Evolutionary conservation across 2,329 filamentous ascomycete genomes (phyloP).

Genomic region (Aureobasidium sp.): DNA sequence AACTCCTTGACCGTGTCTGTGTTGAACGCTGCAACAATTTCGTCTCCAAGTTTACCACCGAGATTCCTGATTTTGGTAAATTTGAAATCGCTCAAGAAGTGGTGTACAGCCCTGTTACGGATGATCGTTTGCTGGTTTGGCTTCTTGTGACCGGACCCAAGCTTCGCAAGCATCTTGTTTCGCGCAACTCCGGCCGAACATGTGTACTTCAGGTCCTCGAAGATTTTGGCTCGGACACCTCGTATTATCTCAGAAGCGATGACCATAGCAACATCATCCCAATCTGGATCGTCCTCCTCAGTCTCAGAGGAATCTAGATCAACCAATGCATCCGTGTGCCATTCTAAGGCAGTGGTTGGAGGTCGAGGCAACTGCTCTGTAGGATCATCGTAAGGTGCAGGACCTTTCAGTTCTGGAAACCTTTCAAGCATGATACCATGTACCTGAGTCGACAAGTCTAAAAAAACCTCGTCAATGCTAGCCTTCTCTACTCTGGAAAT

Average conservation of each 20-base stretch:
- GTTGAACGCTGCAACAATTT: slow-evolving; percentile 71
- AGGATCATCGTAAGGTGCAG: slow-evolving; percentile 66
- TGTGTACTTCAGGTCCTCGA: slow-evolving; percentile 70
- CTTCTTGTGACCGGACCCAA: slow-evolving; percentile 87
- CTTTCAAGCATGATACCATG: slow-evolving; percentile 66
- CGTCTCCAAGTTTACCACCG: slow-evolving; percentile 90
- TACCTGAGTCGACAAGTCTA: slow-evolving; percentile 82
- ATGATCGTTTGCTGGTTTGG: slow-evolving; percentile 94
- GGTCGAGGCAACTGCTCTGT: slow-evolving; percentile 67
- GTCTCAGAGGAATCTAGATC: slow-evolving; percentile 66
- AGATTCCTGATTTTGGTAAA: slow-evolving; percentile 92
- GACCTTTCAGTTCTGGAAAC: slow-evolving; percentile 64
- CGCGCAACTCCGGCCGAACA: slow-evolving; percentile 82
- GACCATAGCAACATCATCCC: slow-evolving; percentile 86
- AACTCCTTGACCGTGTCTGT: slow-evolving; percentile 75
- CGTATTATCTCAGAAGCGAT: slow-evolving; percentile 86
- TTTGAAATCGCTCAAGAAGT: slow-evolving; percentile 78
- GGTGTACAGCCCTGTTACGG: slow-evolving; percentile 69
- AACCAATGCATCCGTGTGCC: slow-evolving; percentile 74
- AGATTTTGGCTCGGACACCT: slow-evolving; percentile 62
- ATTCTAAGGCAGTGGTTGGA: slow-evolving; percentile 67
- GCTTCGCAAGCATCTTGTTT: slow-evolving; percentile 93
- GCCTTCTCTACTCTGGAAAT: slow-evolving; percentile 83
- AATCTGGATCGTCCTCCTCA: slow-evolving; percentile 80
- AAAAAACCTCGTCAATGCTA: slow-evolving; percentile 89